phyloP scores from a whole-genome alignment of 768 basidiomycete genomes.

The Trametopsis cervina region DNA sequence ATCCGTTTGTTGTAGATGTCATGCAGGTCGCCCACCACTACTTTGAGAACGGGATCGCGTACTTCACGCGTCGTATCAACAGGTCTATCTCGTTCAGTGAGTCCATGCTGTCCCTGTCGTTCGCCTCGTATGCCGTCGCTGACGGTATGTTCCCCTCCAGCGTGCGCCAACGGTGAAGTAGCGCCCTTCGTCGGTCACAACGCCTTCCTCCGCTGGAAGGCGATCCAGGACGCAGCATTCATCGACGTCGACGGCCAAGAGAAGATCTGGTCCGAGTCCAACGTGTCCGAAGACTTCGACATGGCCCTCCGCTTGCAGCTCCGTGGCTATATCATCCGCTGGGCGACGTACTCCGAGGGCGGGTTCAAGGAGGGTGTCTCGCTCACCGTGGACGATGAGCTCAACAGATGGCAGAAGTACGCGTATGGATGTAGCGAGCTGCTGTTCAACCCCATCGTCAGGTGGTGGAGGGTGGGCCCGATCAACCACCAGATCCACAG shows the following conservation, averaged over 20 bases:
- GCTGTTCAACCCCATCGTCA: constrained; percentile 74
- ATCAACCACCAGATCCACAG: constrained; percentile 71
- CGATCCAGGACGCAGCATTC: constrained; percentile 49
- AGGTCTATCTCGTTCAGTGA: constrained; percentile 31
- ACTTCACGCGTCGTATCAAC: constrained; percentile 46
- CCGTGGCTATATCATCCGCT: constrained; percentile 38
- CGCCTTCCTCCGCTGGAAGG: constrained; percentile 50
- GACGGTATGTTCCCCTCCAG: constrained; percentile 11
- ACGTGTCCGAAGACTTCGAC: constrained; percentile 68
- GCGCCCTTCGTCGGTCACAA: constrained; percentile 43
- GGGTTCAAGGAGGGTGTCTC: constrained; percentile 91
- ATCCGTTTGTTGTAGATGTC: constrained; percentile 33
- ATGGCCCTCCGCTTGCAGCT: constrained; percentile 59
- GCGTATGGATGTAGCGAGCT: constrained; percentile 67
- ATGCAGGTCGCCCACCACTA: constrained; percentile 53
- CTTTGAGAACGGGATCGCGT: constrained; percentile 41
- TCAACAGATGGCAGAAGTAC: constrained; percentile 92
- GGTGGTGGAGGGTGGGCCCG: constrained; percentile 78
- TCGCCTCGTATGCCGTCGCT: background rate
- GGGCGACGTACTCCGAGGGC: constrained; percentile 82
- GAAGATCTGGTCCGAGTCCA: constrained; percentile 62
- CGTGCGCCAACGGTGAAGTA: constrained; percentile 36
- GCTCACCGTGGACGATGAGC: constrained; percentile 82
- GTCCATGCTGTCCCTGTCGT: constrained; percentile 8
- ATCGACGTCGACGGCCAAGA: constrained; percentile 42